These are phyloP conservation scores for Triticum monococcum DNA, from an alignment of 176 grass and related monocot species.

Conservation along the genomic window DNA sequence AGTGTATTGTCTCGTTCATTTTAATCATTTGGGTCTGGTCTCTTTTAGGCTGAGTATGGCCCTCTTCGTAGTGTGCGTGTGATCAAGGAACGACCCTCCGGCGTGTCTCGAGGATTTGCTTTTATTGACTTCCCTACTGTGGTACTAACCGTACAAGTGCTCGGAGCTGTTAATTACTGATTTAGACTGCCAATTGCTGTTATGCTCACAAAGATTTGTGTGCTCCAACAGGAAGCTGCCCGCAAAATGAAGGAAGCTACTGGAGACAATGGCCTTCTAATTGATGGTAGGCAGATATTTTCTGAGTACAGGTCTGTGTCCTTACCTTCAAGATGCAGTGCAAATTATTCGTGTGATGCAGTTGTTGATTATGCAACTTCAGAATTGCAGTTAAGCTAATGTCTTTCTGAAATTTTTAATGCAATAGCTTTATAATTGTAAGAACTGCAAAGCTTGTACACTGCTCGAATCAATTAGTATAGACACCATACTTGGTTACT, in stretches of 20 bases:
- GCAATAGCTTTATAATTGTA: background rate
- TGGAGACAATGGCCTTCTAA: slow-evolving; percentile 62
- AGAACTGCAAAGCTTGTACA: background rate
- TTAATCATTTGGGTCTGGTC: slow-evolving; percentile 62
- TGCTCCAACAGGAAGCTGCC: slow-evolving; percentile 79
- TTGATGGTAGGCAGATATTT: slow-evolving; percentile 90
- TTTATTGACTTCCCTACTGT: slow-evolving; percentile 96
- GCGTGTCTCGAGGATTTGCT: slow-evolving; percentile 89
- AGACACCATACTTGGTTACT: background rate
- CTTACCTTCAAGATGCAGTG: background rate
- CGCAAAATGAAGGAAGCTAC: slow-evolving; percentile 75
- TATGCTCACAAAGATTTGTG: slow-evolving; percentile 27
- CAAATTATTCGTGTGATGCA: background rate
- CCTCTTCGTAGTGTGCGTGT: slow-evolving; percentile 91
- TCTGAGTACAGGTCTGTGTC: slow-evolving; percentile 77
- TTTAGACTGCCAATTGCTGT: slow-evolving; percentile 16
- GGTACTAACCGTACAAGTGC: slow-evolving; percentile 53
- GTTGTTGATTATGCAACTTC: background rate
- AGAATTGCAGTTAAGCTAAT: background rate
- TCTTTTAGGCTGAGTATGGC: slow-evolving; percentile 98
- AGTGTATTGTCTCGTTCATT: slow-evolving; percentile 47
- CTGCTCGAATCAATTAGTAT: background rate
- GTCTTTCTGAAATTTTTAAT: background rate
- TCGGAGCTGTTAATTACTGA: slow-evolving; percentile 5
- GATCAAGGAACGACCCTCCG: slow-evolving; percentile 91